These are phyloP conservation scores for Boletales sp. DNA, from an alignment of 768 basidiomycete genomes.

Conservation along the genomic window DNA sequence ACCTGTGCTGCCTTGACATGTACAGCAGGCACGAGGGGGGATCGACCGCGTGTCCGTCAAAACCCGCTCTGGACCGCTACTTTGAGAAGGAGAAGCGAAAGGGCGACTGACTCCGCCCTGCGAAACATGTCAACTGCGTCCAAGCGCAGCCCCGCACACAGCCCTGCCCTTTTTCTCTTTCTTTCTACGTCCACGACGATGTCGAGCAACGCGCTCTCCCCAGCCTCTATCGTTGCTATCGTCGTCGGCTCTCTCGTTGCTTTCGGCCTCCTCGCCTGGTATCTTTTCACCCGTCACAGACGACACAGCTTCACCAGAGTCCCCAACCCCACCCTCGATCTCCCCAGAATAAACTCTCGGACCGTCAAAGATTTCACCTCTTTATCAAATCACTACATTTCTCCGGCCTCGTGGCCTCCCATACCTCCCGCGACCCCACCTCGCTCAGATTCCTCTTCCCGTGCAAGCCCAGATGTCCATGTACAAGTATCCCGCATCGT, in stretches of 20 bases:
- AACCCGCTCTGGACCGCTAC: too few species aligned
- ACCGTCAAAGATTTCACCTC: constrained; percentile 9
- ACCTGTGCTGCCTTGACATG: constrained; percentile 59
- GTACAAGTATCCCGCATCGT: too few species aligned
- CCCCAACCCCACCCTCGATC: constrained; percentile 5
- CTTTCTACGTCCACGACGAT: too few species aligned
- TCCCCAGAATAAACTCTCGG: neutral
- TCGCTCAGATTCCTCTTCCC: constrained; percentile 3
- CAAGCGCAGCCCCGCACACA: constrained; percentile 7
- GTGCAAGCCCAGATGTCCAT: too few species aligned
- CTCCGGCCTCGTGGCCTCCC: constrained; percentile 7
- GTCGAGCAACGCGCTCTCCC: constrained; percentile 7
- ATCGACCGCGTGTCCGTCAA: too few species aligned
- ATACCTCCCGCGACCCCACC: constrained; percentile 3
- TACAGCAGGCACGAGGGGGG: constrained; percentile 43
- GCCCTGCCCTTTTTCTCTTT: too few species aligned
- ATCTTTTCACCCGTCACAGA: constrained; percentile 8
- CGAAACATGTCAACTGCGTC: constrained; percentile 47
- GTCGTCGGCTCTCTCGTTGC: constrained; percentile 18
- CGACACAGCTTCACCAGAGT: constrained; percentile 16
- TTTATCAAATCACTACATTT: constrained; percentile 25
- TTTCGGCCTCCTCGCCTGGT: constrained; percentile 10
- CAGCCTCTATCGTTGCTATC: constrained; percentile 17
- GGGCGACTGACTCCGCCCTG: too few species aligned
- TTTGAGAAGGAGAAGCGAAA: too few species aligned